phyloP scores from a whole-genome alignment of 208 protist genomes.

The Vickermania ingenoplastis region DNA sequence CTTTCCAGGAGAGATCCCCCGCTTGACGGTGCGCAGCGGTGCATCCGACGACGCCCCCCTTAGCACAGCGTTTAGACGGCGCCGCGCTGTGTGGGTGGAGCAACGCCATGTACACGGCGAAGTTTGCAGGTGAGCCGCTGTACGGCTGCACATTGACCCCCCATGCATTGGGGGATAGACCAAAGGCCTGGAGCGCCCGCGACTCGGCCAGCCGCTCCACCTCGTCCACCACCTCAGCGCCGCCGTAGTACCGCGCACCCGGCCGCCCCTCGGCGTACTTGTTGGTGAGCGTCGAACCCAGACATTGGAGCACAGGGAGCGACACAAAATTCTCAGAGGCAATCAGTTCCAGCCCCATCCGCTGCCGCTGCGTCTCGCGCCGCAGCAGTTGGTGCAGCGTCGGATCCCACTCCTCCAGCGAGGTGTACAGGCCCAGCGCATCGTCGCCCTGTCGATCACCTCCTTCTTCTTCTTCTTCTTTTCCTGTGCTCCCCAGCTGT shows the following conservation, averaged over 20 bases:
- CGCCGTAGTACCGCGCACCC: slow-evolving; percentile 92
- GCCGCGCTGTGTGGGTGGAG: slow-evolving; percentile 89
- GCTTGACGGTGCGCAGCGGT: too few relatives aligned
- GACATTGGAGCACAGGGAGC: slow-evolving; percentile 86
- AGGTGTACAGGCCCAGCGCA: slow-evolving; percentile 15
- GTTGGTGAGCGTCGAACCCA: slow-evolving; percentile 93
- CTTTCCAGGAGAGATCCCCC: neutral
- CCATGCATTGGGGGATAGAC: slow-evolving; percentile 85
- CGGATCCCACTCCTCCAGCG: slow-evolving; percentile 32
- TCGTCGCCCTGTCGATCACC: too few relatives aligned
- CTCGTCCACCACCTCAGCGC: slow-evolving; percentile 92
- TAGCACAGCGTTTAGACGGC: too few relatives aligned
- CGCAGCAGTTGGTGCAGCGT: slow-evolving; percentile 30
- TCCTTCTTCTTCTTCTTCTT: too few relatives aligned
- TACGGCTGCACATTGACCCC: slow-evolving; percentile 97
- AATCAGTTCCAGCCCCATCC: slow-evolving; percentile 43
- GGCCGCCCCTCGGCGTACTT: slow-evolving; percentile 97
- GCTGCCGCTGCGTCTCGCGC: slow-evolving; percentile 34
- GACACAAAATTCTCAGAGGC: slow-evolving; percentile 95
- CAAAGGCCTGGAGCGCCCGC: slow-evolving; percentile 86
- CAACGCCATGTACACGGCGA: slow-evolving; percentile 88
- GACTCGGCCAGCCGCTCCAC: slow-evolving; percentile 78
- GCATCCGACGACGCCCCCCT: too few relatives aligned
- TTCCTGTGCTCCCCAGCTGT: too few relatives aligned
- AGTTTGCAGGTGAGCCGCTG: slow-evolving; percentile 92